Base-by-base conservation (phyloP, 2,329 filamentous ascomycete genomes). In the Stromatinia cepivora region DNA sequence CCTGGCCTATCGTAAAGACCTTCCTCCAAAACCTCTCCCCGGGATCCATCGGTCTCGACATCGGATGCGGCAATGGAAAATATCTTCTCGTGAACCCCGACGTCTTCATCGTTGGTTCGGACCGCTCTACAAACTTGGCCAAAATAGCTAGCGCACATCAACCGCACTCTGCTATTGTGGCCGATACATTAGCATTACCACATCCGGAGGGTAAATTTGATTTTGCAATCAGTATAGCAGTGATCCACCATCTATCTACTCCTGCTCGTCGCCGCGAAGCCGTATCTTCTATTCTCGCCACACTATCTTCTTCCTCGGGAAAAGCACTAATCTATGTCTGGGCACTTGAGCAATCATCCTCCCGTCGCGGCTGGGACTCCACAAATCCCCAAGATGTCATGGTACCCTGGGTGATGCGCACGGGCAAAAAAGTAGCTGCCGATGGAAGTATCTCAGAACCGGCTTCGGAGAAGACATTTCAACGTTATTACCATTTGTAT, bases 41-140 rank as follows among this genome's bases (percentile, higher is more conserved):
- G 17, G 94, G 94, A 36, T 86, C 92, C 63, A 81, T 98, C 69
- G 95, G 95, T 13, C 84, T 97, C 45, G 95, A 99, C 80, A 85
- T 98, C 69, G 95, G 95, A 71, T 98, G 95, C 81, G 95, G 95
- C 70, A 99, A 99, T 81, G 95, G 95, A 74, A 98, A 98, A 84
- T 97, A 98, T 79, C 83, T 98, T 71, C 83, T 86, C 71, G 91
- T 97, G 69, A 96, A 96, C 80, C 85, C 84, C 31, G 81, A 87
- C 75, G 81, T 97, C 62, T 93, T 92, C 81, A 90, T 97, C 67
- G 79, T 98, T 70, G 94, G 89, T 69, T 94, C 91, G 69, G 95
- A 98, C 82, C 87, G 93, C 83, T 96, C 88, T 75, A 84, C 82
- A 34, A 81, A 84, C 69, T 84, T 88, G 46, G 82, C 85, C 62